Conservation (phyloP, 768 basidiomycete species). For the Boletus rex-veris region DNA sequence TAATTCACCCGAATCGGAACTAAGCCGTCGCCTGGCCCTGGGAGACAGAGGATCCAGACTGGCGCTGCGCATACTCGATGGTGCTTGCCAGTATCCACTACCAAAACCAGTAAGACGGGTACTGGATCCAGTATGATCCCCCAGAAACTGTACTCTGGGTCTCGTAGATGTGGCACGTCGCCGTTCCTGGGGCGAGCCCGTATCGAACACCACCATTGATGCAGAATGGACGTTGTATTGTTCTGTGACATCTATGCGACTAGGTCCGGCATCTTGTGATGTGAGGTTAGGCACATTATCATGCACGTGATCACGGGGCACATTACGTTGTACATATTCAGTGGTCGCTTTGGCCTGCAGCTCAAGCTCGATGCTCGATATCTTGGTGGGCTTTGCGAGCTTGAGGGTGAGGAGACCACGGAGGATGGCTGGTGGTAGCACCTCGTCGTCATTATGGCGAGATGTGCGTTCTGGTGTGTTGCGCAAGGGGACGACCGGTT, state of each 20-base stretch:
- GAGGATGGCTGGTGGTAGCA: slow-evolving; percentile 58
- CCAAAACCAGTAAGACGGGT: background rate
- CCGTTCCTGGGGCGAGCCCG: slow-evolving; percentile 38
- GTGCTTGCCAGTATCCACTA: background rate
- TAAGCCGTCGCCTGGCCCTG: slow-evolving; percentile 5
- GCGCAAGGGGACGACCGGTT: slow-evolving; percentile 70
- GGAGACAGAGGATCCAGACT: slow-evolving; percentile 10
- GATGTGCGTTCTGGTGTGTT: slow-evolving; percentile 35
- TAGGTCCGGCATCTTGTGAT: slow-evolving; percentile 56
- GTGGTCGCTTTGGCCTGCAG: slow-evolving; percentile 69
- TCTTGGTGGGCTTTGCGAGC: slow-evolving; percentile 73
- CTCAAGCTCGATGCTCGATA: slow-evolving; percentile 81
- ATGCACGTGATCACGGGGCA: background rate
- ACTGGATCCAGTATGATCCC: background rate
- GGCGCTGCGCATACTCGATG: slow-evolving; percentile 2
- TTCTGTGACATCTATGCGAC: slow-evolving; percentile 74
- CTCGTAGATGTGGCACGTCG: slow-evolving; percentile 12
- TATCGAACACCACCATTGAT: slow-evolving; percentile 69
- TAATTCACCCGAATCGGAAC: slow-evolving; percentile 5
- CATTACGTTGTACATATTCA: slow-evolving; percentile 83
- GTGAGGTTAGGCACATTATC: background rate
- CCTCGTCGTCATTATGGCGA: slow-evolving; percentile 24
- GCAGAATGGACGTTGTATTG: slow-evolving; percentile 72
- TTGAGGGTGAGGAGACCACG: slow-evolving; percentile 63
- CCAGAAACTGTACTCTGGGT: slow-evolving; percentile 15